Conservation (phyloP, 345 rosid genomes). For the Brassica rapa region DNA sequence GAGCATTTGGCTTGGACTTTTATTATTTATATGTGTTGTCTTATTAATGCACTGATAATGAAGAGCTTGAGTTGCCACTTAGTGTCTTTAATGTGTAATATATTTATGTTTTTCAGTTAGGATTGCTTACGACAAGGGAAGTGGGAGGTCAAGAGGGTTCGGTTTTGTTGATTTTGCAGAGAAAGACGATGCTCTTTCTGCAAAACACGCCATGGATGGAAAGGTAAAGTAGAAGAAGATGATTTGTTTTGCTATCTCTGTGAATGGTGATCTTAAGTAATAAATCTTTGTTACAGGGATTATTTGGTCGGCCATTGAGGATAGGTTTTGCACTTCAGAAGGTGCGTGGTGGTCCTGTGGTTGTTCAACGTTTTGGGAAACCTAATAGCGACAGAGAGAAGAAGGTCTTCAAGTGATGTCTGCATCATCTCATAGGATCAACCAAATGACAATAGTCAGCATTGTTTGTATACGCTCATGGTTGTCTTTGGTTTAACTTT, state of each 20-base stretch:
- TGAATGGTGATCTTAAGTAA: neutral
- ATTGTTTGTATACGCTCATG: neutral
- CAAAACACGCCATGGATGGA: constrained; percentile 94
- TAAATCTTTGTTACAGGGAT: constrained; percentile 50
- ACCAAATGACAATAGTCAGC: neutral
- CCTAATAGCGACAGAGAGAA: constrained; percentile 16
- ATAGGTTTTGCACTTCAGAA: constrained; percentile 69
- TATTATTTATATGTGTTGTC: neutral
- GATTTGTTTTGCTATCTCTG: neutral
- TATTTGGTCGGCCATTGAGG: constrained; percentile 79
- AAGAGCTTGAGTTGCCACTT: too few species aligned
- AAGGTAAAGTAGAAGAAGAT: constrained; percentile 44
- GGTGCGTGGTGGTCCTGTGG: constrained; percentile 83
- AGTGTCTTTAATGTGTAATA: neutral
- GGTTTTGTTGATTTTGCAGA: constrained; percentile 79
- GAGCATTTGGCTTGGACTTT: constrained; percentile 11
- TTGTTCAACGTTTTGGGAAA: constrained; percentile 62
- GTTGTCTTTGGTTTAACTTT: neutral
- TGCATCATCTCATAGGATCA: neutral
- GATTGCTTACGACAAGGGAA: constrained; percentile 70
- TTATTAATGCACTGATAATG: too few species aligned
- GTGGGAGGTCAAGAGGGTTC: constrained; percentile 86
- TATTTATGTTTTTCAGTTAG: constrained; percentile 49
- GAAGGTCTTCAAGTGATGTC: constrained; percentile 20
- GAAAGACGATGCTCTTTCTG: constrained; percentile 57